phyloP scores from a whole-genome alignment of 2,329 filamentous ascomycete genomes.

The Aureobasidium zeae region DNA sequence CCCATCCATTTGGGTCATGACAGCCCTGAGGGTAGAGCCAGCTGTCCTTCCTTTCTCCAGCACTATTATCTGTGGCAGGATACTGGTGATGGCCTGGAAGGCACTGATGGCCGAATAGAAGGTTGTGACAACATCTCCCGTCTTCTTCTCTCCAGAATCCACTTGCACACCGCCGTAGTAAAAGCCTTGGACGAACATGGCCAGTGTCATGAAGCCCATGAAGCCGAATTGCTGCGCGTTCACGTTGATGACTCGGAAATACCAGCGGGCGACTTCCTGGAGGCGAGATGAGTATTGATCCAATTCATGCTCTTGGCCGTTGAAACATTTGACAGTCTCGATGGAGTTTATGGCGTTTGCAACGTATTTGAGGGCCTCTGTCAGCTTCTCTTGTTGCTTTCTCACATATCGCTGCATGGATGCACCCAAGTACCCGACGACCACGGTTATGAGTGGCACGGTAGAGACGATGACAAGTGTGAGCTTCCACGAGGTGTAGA shows the following conservation, averaged over 20 bases:
- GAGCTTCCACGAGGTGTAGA: slow-evolving; percentile 75
- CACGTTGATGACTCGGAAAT: slow-evolving; percentile 57
- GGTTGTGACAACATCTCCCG: slow-evolving; percentile 66
- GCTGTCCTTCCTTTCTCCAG: slow-evolving; percentile 73
- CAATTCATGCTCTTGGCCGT: slow-evolving; percentile 61
- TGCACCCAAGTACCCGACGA: slow-evolving; percentile 52
- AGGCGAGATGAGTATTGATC: slow-evolving; percentile 54
- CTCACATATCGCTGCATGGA: slow-evolving; percentile 58
- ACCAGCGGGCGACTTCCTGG: slow-evolving; percentile 51
- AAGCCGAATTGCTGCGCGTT: slow-evolving; percentile 65
- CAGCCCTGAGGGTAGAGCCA: slow-evolving; percentile 49
- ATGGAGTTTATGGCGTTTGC: slow-evolving; percentile 64
- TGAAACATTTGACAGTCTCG: slow-evolving; percentile 79
- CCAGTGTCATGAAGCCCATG: slow-evolving; percentile 63
- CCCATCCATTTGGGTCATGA: slow-evolving; percentile 32
- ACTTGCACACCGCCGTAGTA: slow-evolving; percentile 75
- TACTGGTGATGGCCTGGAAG: slow-evolving; percentile 62
- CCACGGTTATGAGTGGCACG: slow-evolving; percentile 55
- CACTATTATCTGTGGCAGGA: slow-evolving; percentile 68
- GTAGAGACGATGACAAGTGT: slow-evolving; percentile 69
- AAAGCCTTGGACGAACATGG: slow-evolving; percentile 80
- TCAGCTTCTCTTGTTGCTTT: slow-evolving; percentile 58
- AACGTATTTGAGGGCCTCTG: slow-evolving; percentile 60
- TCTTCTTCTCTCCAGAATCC: slow-evolving; percentile 44
- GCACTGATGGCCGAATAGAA: slow-evolving; percentile 76